Evolutionary conservation across 352 stramenopile species (phyloP).

Genomic region (Thalassiosira sp.): DNA sequence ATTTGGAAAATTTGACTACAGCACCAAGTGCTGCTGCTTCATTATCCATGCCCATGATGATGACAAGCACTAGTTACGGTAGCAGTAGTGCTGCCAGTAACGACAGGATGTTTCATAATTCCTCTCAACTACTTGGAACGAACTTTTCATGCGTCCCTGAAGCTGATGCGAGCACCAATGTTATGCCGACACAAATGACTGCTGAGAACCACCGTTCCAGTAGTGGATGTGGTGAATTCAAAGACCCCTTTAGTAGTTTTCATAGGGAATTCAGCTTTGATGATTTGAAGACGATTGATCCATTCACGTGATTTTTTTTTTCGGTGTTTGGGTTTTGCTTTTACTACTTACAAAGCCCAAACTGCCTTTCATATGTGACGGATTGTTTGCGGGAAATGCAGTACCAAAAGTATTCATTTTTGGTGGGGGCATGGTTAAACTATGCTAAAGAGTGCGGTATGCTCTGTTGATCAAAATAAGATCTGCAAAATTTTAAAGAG

Average conservation of each 20-base stretch:
- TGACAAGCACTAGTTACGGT: not conserved
- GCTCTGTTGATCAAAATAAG: too few relatives aligned
- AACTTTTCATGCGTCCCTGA: not conserved
- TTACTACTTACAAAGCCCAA: too few relatives aligned
- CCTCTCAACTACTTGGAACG: not conserved
- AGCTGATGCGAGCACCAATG: not conserved
- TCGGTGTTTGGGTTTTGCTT: not conserved
- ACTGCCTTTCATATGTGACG: not conserved
- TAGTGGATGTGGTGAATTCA: not conserved
- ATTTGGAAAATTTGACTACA: not conserved
- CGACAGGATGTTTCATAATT: too few relatives aligned
- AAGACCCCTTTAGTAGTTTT: not conserved
- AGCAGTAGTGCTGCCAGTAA: not conserved
- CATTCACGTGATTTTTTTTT: constrained; percentile 1
- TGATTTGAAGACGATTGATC: not conserved
- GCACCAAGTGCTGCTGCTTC: too few relatives aligned
- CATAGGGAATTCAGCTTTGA: not conserved
- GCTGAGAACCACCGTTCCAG: too few relatives aligned
- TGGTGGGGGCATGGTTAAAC: too few relatives aligned
- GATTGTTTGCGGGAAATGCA: too few relatives aligned
- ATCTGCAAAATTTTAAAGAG: too few relatives aligned
- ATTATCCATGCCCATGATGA: constrained; percentile 3
- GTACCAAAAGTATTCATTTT: not conserved
- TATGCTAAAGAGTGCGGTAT: too few relatives aligned
- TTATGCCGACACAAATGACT: too few relatives aligned